A percentile compares a stretch with the other conserved stretches of the same genome.
Evolutionary conservation across 2,329 filamentous ascomycete genomes (phyloP).

Genomic region (Fusarium illudens): DNA sequence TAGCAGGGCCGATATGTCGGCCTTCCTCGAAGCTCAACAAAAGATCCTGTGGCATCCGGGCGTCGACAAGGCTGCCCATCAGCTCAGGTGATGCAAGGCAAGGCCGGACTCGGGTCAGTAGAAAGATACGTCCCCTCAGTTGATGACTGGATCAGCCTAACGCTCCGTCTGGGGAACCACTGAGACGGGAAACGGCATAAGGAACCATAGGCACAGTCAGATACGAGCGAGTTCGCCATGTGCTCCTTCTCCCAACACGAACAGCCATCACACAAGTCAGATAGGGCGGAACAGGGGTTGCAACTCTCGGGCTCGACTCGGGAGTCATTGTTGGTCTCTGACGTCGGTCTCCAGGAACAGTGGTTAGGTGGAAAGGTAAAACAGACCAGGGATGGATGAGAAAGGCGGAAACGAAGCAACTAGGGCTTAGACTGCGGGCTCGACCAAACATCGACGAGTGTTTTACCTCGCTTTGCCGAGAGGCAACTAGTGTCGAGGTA

Average conservation of each 20-base stretch:
- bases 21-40: slow-evolving; percentile 34
- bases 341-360: slow-evolving; percentile 12
- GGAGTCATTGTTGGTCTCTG: slow-evolving; percentile 7
- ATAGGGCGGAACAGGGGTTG: slow-evolving; percentile 6
- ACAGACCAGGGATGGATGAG: slow-evolving; percentile 14
- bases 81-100: slow-evolving; percentile 23
- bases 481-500: slow-evolving; percentile 28
- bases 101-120: slow-evolving; percentile 3
- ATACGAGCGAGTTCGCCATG: slow-evolving; percentile 32
- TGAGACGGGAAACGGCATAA: slow-evolving; percentile 32
- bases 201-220: slow-evolving; percentile 9
- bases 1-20: slow-evolving; percentile 34
- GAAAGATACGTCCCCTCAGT: slow-evolving; percentile 14
- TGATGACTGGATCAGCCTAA: slow-evolving; percentile 27
- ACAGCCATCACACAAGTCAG: slow-evolving; percentile 11
- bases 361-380: slow-evolving; percentile 5
- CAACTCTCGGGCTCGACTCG: slow-evolving; percentile 7
- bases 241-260: slow-evolving; percentile 17
- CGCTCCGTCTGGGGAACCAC: slow-evolving; percentile 11
- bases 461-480: slow-evolving; percentile 8
- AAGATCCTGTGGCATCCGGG: slow-evolving; percentile 29
- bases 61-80: slow-evolving; percentile 25
- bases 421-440: slow-evolving; percentile 21
- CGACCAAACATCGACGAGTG: slow-evolving; percentile 15
- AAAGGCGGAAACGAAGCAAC: slow-evolving; percentile 20